Conservation (phyloP, 2,329 filamentous ascomycete genomes). For the Fusarium domesticum region DNA sequence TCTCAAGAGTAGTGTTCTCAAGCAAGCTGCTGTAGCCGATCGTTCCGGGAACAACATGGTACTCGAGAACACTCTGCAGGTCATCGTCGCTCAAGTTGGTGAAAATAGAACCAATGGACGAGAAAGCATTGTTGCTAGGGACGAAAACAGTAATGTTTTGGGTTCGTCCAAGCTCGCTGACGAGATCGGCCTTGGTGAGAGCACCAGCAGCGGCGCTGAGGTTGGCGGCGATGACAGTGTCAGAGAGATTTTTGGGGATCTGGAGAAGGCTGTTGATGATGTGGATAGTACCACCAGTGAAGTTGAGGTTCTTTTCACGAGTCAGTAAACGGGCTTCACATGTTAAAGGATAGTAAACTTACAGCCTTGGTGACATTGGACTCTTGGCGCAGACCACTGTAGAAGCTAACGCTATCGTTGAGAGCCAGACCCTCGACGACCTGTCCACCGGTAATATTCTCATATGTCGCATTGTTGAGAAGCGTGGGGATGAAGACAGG, state of each 20-base stretch:
- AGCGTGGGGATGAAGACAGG: constrained; percentile 39
- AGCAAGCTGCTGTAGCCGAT: constrained; percentile 39
- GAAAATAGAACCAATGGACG: constrained; percentile 49
- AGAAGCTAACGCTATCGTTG: constrained; percentile 46
- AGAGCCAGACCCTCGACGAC: constrained; percentile 38
- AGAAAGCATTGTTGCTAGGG: constrained; percentile 58
- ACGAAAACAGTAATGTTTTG: constrained; percentile 56
- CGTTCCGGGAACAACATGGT: constrained; percentile 58
- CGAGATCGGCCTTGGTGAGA: constrained; percentile 27
- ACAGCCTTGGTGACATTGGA: constrained; percentile 36
- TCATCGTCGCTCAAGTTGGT: constrained; percentile 43
- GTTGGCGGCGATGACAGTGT: constrained; percentile 21
- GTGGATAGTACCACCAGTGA: constrained; percentile 47
- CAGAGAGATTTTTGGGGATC: constrained; percentile 33
- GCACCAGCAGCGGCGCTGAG: constrained; percentile 25
- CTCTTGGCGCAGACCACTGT: constrained; percentile 39
- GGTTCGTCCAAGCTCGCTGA: constrained; percentile 20
- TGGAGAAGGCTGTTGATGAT: constrained; percentile 48
- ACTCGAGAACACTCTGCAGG: constrained; percentile 51
- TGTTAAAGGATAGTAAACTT: constrained; percentile 1
- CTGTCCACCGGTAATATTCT: constrained; percentile 44
- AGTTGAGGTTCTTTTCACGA: constrained; percentile 37
- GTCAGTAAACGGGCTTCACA: background rate
- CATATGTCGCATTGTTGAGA: constrained; percentile 42
- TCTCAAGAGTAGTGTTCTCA: constrained; percentile 16